Percentiles rank a stretch among this genome's conserved stretches.
Evolutionary conservation across 306 rosid genomes (phyloP).

Genomic region (Dalbergia oliveri): DNA sequence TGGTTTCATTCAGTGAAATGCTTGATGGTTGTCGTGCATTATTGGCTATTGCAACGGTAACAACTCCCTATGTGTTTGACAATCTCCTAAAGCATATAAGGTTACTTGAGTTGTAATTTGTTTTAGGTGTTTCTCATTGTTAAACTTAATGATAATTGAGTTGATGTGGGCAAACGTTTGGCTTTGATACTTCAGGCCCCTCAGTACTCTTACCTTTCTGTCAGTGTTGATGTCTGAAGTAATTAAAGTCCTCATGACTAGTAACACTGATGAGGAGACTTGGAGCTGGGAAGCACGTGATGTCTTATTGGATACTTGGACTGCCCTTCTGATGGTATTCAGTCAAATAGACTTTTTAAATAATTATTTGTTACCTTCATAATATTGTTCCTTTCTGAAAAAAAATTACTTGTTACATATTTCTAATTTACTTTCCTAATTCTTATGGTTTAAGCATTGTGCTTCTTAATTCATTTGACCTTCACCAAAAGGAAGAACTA

Average conservation of each 20-base stretch:
- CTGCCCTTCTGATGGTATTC: conserved; percentile 81
- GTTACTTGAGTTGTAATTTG: conserved; percentile 47
- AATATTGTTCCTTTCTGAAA: conserved; percentile 7
- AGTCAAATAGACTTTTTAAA: conserved; percentile 33
- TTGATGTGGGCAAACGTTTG: conserved; percentile 37
- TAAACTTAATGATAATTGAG: conserved; percentile 35
- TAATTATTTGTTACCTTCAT: conserved; percentile 33
- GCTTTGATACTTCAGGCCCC: conserved; percentile 70
- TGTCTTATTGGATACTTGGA: conserved; percentile 86
- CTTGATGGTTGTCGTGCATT: conserved; percentile 97
- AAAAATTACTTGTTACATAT: neutral
- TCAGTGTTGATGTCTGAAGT: conserved; percentile 85
- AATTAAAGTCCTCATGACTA: conserved; percentile 74
- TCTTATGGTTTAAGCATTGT: conserved; percentile 1
- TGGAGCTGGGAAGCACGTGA: conserved; percentile 99
- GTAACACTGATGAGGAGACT: conserved; percentile 76
- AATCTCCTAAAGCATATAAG: conserved; percentile 73
- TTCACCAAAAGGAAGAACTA: neutral
- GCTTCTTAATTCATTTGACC: conserved; percentile 23
- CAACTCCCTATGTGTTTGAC: conserved; percentile 79
- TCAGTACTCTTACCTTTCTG: conserved; percentile 76
- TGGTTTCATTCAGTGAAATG: conserved; percentile 80
- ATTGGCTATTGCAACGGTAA: conserved; percentile 79
- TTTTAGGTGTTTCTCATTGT: conserved; percentile 25
- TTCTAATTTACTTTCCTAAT: conserved; percentile 19